These are phyloP conservation scores for Mucor saturninus DNA, from an alignment of 371 early-diverging fungal genomes.

Conservation along the genomic window DNA sequence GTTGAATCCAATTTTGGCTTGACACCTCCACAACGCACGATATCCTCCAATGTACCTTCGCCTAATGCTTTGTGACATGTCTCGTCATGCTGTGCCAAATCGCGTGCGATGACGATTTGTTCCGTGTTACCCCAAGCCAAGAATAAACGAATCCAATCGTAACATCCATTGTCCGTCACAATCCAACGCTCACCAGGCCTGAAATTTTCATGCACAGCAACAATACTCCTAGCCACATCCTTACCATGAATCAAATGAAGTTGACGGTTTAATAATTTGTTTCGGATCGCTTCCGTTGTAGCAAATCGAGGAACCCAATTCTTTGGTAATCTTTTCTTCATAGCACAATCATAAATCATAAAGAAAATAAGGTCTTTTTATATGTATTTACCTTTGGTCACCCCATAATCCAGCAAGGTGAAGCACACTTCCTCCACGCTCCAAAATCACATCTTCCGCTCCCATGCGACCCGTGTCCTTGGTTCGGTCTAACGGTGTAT, in stretches of 20 bases:
- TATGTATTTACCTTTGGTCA: constrained; percentile 36
- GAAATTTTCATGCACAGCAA: constrained; percentile 41
- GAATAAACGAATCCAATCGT: constrained; percentile 51
- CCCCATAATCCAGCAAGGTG: constrained; percentile 55
- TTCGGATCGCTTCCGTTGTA: constrained; percentile 33
- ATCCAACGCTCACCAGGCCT: constrained; percentile 46
- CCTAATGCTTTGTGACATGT: constrained; percentile 29
- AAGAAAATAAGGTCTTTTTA: not conserved
- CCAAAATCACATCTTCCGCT: constrained; percentile 36
- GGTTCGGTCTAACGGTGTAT: constrained; percentile 39
- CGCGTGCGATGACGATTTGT: constrained; percentile 33
- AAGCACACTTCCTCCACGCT: constrained; percentile 44
- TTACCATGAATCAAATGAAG: constrained; percentile 53
- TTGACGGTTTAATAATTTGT: constrained; percentile 43
- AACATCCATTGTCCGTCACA: constrained; percentile 43
- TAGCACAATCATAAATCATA: not conserved
- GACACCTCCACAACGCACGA: constrained; percentile 35
- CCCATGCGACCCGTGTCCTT: constrained; percentile 43
- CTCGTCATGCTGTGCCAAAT: constrained; percentile 32
- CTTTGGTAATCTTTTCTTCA: constrained; percentile 36
- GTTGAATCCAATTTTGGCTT: constrained; percentile 42
- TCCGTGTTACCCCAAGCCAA: constrained; percentile 43
- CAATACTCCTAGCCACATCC: constrained; percentile 48
- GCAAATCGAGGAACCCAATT: constrained; percentile 51
- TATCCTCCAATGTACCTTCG: constrained; percentile 34